These are phyloP conservation scores for Micractinium sp. DNA, from an alignment of 139 green algal species.

Conservation along the genomic window DNA sequence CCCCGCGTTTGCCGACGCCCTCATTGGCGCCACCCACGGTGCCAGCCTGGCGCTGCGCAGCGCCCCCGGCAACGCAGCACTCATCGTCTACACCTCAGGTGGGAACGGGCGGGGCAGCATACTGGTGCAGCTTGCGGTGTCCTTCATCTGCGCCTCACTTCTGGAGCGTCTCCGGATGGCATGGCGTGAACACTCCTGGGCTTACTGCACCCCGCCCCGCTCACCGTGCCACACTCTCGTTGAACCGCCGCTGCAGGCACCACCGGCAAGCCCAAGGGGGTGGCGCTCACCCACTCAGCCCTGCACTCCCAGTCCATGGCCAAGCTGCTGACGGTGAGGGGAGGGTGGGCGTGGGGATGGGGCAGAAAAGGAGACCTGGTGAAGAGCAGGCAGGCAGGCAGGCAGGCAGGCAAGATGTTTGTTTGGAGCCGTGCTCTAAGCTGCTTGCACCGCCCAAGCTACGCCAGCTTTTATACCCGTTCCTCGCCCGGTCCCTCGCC, in stretches of 20 bases:
- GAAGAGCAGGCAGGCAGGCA: not conserved
- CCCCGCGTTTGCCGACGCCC: conserved; percentile 20
- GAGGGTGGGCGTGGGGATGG: not conserved
- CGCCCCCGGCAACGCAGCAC: conserved; percentile 7
- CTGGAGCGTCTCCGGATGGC: too few species aligned
- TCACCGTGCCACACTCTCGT: not conserved
- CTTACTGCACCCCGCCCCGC: too few species aligned
- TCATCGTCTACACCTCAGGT: conserved; percentile 33
- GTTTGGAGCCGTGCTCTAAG: too few species aligned
- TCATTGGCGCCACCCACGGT: not conserved
- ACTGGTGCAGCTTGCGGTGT: too few species aligned
- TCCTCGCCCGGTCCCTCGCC: too few species aligned
- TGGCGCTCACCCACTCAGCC: conserved; percentile 64
- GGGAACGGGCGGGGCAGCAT: too few species aligned
- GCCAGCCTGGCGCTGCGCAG: conserved; percentile 16
- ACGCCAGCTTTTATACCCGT: too few species aligned
- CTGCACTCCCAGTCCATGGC: conserved; percentile 76
- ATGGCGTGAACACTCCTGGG: too few species aligned
- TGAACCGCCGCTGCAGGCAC: conserved; percentile 52
- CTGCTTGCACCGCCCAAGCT: too few species aligned
- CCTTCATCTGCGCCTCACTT: too few species aligned
- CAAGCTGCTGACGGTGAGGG: conserved; percentile 68
- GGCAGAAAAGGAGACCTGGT: not conserved
- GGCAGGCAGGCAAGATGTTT: not conserved
- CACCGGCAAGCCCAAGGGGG: conserved; percentile 73